phyloP scores from a whole-genome alignment of 257 asterid genomes.

The Solanum paucissectum region DNA sequence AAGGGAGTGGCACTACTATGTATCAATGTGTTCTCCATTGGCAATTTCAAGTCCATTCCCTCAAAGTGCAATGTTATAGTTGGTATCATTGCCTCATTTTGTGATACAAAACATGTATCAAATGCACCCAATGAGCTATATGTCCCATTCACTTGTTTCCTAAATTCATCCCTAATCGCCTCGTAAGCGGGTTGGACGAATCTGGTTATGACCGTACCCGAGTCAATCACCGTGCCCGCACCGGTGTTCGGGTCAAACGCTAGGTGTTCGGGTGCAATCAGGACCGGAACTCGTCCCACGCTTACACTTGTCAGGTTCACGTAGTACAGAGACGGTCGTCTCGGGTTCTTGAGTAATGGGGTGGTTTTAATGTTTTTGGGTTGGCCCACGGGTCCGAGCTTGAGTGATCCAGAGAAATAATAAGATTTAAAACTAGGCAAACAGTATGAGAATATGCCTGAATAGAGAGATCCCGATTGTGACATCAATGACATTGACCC shows the following conservation, averaged over 20 bases:
- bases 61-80: conserved; percentile 37
- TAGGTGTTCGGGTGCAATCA: conserved; percentile 45
- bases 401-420: conserved; percentile 85
- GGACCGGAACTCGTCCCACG: conserved; percentile 49
- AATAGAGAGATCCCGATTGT: conserved; percentile 55
- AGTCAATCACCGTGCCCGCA: conserved; percentile 74
- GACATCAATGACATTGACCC: conserved; percentile 70
- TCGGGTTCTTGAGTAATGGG: conserved; percentile 75
- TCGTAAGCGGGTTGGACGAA: conserved; percentile 44
- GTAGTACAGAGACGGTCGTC: conserved; percentile 54
- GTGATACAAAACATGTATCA: conserved; percentile 51
- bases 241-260: conserved; percentile 59
- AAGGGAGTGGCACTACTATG: conserved; percentile 50
- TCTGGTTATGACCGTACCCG: conserved; percentile 47
- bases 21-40: conserved; percentile 51
- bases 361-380: conserved; percentile 62
- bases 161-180: conserved; percentile 49
- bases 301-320: conserved; percentile 78
- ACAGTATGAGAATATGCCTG: conserved; percentile 76
- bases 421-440: conserved; percentile 74
- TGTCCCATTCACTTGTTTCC: conserved; percentile 41
- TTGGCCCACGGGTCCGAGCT: conserved; percentile 72
- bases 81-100: conserved; percentile 30
- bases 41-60: conserved; percentile 44
- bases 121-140: conserved; percentile 52